Conservation (phyloP, 192 early-diverging fungal genomes). For the Podila epicladia region DNA sequence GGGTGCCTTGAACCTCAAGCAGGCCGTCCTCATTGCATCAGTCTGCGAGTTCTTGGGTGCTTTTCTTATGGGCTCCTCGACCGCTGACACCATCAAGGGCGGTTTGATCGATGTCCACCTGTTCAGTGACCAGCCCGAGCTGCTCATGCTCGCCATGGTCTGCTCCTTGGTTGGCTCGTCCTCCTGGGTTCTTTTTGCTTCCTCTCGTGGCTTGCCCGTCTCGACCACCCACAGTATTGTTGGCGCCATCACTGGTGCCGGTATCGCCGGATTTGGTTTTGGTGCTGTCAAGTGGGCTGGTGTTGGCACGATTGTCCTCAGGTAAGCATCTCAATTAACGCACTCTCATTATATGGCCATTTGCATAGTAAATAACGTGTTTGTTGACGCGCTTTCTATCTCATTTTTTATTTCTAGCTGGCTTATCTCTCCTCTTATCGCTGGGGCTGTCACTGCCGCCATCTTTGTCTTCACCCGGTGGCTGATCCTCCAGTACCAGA, state of each 20-base stretch:
- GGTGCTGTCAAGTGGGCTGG: conserved; percentile 69
- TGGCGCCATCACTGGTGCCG: conserved; percentile 81
- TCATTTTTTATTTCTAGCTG: conserved; percentile 49
- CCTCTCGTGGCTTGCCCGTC: conserved; percentile 76
- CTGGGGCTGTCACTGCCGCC: conserved; percentile 69
- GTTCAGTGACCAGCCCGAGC: conserved; percentile 71
- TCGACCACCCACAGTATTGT: conserved; percentile 88
- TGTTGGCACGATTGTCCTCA: conserved; percentile 30
- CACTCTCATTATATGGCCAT: too few relatives aligned
- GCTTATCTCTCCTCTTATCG: conserved; percentile 77
- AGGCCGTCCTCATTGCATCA: conserved; percentile 80
- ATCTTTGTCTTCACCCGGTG: conserved; percentile 75
- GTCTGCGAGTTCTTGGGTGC: conserved; percentile 87
- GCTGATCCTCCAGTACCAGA: conserved; percentile 68
- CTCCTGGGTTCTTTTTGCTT: conserved; percentile 79
- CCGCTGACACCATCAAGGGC: conserved; percentile 85
- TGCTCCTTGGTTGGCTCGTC: conserved; percentile 84
- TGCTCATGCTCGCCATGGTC: conserved; percentile 86
- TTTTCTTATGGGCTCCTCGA: conserved; percentile 77
- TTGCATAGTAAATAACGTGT: too few relatives aligned
- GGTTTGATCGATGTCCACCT: conserved; percentile 68
- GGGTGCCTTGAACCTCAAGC: conserved; percentile 74
- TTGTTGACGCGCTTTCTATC: too few relatives aligned
- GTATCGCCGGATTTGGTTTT: conserved; percentile 79
- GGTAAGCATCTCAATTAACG: too few relatives aligned